Base-by-base conservation (phyloP, 805 yeast species). In the Wickerhamiella shivajii region DNA sequence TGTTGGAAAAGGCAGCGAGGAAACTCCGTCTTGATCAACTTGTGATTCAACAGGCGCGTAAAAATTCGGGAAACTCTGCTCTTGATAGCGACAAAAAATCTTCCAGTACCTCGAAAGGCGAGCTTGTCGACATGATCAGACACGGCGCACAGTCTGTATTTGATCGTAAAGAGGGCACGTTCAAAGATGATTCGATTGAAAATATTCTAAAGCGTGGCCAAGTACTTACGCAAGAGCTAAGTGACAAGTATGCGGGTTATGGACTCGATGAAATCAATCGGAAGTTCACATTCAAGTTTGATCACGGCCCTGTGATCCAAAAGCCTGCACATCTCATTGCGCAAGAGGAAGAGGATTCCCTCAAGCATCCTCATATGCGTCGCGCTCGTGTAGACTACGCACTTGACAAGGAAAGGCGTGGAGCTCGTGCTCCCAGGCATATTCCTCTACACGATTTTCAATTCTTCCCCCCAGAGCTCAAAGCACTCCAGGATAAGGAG, bases 221-320 rank as follows among this genome's bases (percentile, higher is more conserved):
- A 39, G 77, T 73, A 42, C 77, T 79, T 41, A 87, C 98, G 0
- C 69, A 74, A 15, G 69, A 69, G 31, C 60, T 87, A 39, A 85
- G 81, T 52, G 79, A 74, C 2, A 79, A 79, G 49, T 90, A 80
- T 53, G 72, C 84, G 31, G 71, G 74, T 24, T 63, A 90, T 24
- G 97, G 97, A 13, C 61, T 87, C 15, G 96, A 87, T 51, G 98
- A 87, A 49, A 61, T 87, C 33, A 96, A 85, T 49, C 85, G 84
- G 51, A 31, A 31, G 33, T 31, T 31, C 16, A 31, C 33, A 4
- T 87, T 85, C 49, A 77, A 93, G 4, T 76, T 83, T 9, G 95
- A 87, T 40, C 55, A 40, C 25, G 41, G 45, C 2, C 36, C 37
- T 10, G 18, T 22, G 9, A 17, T 33, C 19, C 21, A 21, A 20